These are phyloP conservation scores for Boletus rubescentipes DNA, from an alignment of 768 basidiomycete species.

Conservation along the genomic window DNA sequence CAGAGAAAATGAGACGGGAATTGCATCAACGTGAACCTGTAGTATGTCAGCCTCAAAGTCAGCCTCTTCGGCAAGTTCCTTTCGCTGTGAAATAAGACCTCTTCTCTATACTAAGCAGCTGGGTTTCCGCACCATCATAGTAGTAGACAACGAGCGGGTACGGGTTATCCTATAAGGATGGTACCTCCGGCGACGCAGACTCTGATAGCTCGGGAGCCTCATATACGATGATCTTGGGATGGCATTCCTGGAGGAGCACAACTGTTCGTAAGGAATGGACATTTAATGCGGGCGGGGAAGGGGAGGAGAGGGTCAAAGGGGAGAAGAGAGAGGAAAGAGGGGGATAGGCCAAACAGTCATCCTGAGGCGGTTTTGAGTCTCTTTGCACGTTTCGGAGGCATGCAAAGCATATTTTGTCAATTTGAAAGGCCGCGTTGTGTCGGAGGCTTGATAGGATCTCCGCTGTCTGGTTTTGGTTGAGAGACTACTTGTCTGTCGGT, in stretches of 20 bases:
- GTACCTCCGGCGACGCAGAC: constrained; percentile 18
- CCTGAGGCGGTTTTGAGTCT: constrained; percentile 12
- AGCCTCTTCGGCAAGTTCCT: constrained; percentile 16
- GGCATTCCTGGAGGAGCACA: constrained; percentile 7
- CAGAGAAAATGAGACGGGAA: constrained; percentile 11
- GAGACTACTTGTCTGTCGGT: constrained; percentile 10
- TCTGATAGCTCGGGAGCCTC: constrained; percentile 25
- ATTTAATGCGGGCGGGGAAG: constrained; percentile 10
- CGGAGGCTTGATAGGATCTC: constrained; percentile 20
- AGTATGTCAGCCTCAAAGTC: constrained; percentile 6
- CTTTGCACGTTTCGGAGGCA: constrained; percentile 28
- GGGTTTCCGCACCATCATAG: constrained; percentile 9
- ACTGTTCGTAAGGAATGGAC: constrained; percentile 21
- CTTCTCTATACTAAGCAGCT: neutral
- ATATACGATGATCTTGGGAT: constrained; percentile 9
- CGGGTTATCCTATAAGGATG: constrained; percentile 20
- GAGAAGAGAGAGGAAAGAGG: neutral
- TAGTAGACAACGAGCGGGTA: neutral
- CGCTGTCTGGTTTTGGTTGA: constrained; percentile 24
- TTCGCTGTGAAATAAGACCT: constrained; percentile 5
- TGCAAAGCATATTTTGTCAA: constrained; percentile 13
- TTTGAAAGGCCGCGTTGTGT: constrained; percentile 27
- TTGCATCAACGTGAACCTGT: neutral
- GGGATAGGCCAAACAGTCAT: constrained; percentile 9
- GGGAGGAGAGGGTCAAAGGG: neutral